These are phyloP conservation scores for Plicaturopsis crispa DNA, from an alignment of 768 basidiomycete genomes.

Conservation along the genomic window DNA sequence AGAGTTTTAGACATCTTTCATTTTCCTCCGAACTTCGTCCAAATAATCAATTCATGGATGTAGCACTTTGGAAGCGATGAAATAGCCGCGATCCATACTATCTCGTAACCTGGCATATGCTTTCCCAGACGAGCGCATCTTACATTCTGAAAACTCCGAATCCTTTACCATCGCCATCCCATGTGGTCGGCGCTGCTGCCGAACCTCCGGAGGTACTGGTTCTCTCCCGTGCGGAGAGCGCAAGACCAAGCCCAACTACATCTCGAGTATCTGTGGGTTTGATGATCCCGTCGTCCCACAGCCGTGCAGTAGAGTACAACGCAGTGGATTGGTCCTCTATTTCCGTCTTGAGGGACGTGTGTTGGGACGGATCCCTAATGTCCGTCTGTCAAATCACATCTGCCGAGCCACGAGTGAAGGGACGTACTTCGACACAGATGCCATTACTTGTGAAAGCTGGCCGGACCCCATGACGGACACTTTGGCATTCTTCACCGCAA, in stretches of 20 bases:
- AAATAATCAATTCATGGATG: too few relatives aligned
- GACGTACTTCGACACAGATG: constrained; percentile 72
- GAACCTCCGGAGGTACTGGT: constrained; percentile 9
- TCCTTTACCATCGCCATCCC: constrained; percentile 65
- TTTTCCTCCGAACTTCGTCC: too few relatives aligned
- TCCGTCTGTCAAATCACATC: neutral
- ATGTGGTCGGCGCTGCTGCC: constrained; percentile 38
- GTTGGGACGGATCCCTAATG: constrained; percentile 70
- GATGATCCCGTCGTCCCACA: constrained; percentile 95
- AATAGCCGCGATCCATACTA: too few relatives aligned
- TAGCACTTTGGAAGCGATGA: too few relatives aligned
- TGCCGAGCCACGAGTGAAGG: neutral
- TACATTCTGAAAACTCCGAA: constrained; percentile 93
- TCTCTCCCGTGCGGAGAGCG: constrained; percentile 56
- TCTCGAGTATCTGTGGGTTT: constrained; percentile 84
- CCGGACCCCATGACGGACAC: constrained; percentile 94
- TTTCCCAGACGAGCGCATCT: too few relatives aligned
- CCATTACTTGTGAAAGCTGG: constrained; percentile 91
- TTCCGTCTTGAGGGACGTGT: constrained; percentile 63
- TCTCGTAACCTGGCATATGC: too few relatives aligned
- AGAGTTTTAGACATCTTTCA: too few relatives aligned
- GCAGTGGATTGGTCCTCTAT: constrained; percentile 89
- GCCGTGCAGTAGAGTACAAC: constrained; percentile 80
- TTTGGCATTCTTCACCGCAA: constrained; percentile 64
- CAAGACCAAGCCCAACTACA: constrained; percentile 81